phyloP scores from a whole-genome alignment of 345 rosid genomes.

The Gossypium mustelinum region DNA sequence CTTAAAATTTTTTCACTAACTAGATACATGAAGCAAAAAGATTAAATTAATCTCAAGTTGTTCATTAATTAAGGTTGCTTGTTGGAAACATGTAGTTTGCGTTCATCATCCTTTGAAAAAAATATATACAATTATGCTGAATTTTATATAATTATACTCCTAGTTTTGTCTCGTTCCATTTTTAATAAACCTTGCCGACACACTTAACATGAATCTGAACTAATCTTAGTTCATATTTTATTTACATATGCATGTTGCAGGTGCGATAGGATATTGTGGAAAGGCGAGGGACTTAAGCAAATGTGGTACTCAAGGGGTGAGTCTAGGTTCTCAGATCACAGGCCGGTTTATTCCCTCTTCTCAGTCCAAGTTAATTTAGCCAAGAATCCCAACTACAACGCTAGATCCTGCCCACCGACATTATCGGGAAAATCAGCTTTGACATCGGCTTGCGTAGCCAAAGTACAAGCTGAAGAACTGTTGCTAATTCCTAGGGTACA shows the following conservation, averaged over 20 bases:
- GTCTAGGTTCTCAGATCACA: conserved; percentile 90
- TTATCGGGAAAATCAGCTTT: conserved; percentile 35
- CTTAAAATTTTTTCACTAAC: background rate
- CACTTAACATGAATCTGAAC: background rate
- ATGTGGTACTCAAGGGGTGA: conserved; percentile 72
- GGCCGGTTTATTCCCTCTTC: conserved; percentile 84
- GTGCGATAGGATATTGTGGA: conserved; percentile 94
- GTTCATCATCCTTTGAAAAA: background rate
- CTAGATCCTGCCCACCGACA: conserved; percentile 23
- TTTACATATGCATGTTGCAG: conserved; percentile 32
- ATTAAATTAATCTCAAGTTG: conserved; percentile 19
- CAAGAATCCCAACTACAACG: conserved; percentile 18
- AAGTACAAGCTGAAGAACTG: conserved; percentile 81
- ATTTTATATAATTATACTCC: background rate
- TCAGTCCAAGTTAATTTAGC: conserved; percentile 44
- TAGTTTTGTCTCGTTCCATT: conserved; percentile 2
- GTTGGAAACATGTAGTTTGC: background rate
- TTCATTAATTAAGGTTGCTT: conserved; percentile 12
- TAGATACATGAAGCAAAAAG: background rate
- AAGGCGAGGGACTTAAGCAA: conserved; percentile 80
- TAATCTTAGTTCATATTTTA: background rate
- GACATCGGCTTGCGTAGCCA: conserved; percentile 49
- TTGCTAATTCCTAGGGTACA: conserved; percentile 47
- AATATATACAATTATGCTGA: background rate
- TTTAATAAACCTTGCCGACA: background rate